Conservation (phyloP, 2,329 filamentous ascomycete genomes). For the Claviceps maximensis region DNA sequence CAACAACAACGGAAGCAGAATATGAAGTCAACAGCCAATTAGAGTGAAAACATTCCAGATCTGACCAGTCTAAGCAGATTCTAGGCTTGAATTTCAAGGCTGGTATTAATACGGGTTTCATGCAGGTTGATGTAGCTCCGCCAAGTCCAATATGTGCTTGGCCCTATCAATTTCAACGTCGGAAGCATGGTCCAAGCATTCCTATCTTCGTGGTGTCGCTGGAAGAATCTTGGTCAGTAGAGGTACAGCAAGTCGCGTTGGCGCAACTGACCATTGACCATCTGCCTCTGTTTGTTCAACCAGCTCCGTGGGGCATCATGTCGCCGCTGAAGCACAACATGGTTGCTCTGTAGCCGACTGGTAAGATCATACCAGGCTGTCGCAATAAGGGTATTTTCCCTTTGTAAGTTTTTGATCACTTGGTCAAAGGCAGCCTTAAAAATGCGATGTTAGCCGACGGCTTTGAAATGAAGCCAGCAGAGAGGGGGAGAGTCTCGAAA, state of each 20-base stretch:
- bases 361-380: constrained; percentile 82
- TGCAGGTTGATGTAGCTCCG: not conserved
- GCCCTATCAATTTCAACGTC: not conserved
- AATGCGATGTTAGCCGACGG: not conserved
- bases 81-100: not conserved
- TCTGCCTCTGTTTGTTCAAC: constrained; percentile 69
- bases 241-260: constrained; percentile 29
- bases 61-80: not conserved
- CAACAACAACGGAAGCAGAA: not conserved
- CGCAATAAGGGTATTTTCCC: constrained; percentile 65
- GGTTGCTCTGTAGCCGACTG: constrained; percentile 67
- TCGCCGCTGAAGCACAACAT: constrained; percentile 62
- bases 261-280: constrained; percentile 46
- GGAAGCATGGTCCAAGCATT: constrained; percentile 20
- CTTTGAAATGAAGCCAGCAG: not conserved
- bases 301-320: constrained; percentile 67
- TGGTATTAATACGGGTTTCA: not conserved
- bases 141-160: not conserved
- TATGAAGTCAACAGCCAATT: not conserved
- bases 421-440: constrained; percentile 37
- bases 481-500: not conserved
- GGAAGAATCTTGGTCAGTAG: constrained; percentile 26
- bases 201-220: constrained; percentile 35
- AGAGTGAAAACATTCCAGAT: not conserved
- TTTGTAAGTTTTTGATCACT: constrained; percentile 54